A percentile compares a stretch with the other conserved stretches of the same genome.
Conservation (phyloP, 805 yeast species). For the Candida patagonica region DNA sequence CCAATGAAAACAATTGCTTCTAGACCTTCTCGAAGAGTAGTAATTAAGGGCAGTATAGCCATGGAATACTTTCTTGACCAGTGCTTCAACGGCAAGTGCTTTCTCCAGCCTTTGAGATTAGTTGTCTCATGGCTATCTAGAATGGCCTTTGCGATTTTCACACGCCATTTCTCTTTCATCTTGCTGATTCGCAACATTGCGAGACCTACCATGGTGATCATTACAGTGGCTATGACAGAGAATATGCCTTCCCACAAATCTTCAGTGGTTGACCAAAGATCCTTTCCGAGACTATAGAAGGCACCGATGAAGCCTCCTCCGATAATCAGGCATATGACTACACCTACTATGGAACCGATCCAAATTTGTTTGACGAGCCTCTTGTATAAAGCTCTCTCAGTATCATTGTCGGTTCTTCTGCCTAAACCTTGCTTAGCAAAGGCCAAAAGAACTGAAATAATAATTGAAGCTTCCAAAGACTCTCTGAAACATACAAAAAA, state of each 20-base stretch:
- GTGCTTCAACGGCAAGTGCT: constrained; percentile 16
- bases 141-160: constrained; percentile 81
- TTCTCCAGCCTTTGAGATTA: constrained; percentile 35
- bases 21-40: constrained; percentile 92
- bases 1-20: constrained; percentile 96
- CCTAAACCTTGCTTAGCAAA: constrained; percentile 87
- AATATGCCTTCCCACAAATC: constrained; percentile 97
- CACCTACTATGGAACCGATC: constrained; percentile 69
- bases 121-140: constrained; percentile 34
- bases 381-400: constrained; percentile 44
- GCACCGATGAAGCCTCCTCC: constrained; percentile 96
- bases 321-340: constrained; percentile 66
- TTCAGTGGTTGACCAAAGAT: constrained; percentile 80
- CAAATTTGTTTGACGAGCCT: constrained; percentile 72
- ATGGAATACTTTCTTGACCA: constrained; percentile 68
- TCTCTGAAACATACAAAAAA: constrained; percentile 92
- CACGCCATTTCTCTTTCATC: constrained; percentile 96
- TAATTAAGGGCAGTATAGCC: constrained; percentile 83
- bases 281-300: constrained; percentile 69
- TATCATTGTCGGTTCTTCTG: constrained; percentile 27
- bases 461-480: constrained; percentile 83
- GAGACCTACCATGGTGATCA: constrained; percentile 90
- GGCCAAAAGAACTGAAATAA: constrained; percentile 84
- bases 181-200: constrained; percentile 94
- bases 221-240: constrained; percentile 78